Base-by-base conservation (phyloP, 495 filamentous ascomycete species). In the Penicillium daleae region DNA sequence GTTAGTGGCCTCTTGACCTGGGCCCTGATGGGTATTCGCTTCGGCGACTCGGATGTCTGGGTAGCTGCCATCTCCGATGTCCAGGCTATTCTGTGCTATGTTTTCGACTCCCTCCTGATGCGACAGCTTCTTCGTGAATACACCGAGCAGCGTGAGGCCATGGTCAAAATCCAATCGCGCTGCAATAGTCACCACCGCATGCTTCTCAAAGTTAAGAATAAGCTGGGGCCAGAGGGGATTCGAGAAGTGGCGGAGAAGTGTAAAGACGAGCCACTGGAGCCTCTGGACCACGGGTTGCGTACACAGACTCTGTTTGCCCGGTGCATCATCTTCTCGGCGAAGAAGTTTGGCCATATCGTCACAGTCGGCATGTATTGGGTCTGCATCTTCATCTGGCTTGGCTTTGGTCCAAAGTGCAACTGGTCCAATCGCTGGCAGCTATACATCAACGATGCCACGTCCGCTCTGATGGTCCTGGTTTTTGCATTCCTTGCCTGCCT, bases 401-500 rank as follows among this genome's bases (percentile, higher is more conserved):
- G 59, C 0, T 67, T 76, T n/a, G 77, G 77, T 21, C 56, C 61
- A 27, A 17, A 59, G 17, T 71, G 63, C 50, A 22, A 59, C 21
- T 76, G 72, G 67, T 65, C 68, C 9, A 60, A 74, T 31, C 53
- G 56, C 5, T 80, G 77, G 77, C 74, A 80, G 50, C 61, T 80
- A 8, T 75, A 77, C 56, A 72, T 77, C 63, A 80, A 80, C 60
- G 72, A 75, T 8, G 74, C 71, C 19, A 75, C 74, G 0, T 76
- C 77, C 0, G 70, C 74, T 1, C 61, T 67, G 57, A 74, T 78
- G 64, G 69, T 74, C 21, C 67, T 80, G 33, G 68, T 71, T 4
- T 73, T 71, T 60, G 68, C 75, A 3, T 80, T 80, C 63, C 66
- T 80, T 8, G 71, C 74, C 19, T 75, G 73, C 57, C 71, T 80